Conservation (phyloP, 1,139 yeast species). For the Blastobotrys ciferrii region DNA sequence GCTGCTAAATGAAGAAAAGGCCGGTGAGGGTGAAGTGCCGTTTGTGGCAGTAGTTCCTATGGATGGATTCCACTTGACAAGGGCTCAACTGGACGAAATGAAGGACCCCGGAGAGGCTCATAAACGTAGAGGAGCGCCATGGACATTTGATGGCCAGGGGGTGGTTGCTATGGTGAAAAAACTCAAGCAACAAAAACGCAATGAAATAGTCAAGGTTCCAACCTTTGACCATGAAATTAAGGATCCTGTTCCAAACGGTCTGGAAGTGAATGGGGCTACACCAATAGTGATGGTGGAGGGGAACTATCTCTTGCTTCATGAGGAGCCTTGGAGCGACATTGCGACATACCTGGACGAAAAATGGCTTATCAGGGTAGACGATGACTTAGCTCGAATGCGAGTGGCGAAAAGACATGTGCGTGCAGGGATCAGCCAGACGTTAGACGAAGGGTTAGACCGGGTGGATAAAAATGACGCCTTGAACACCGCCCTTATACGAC, state of each 20-base stretch:
- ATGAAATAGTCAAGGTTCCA: slow-evolving; percentile 56
- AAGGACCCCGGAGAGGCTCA: slow-evolving; percentile 57
- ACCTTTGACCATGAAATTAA: slow-evolving; percentile 67
- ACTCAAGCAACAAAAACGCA: slow-evolving; percentile 21
- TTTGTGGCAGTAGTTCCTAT: slow-evolving; percentile 60
- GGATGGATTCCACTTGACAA: slow-evolving; percentile 77
- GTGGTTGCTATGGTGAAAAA: slow-evolving; percentile 40
- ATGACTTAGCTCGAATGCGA: slow-evolving; percentile 49
- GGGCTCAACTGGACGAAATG: slow-evolving; percentile 51
- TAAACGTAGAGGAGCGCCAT: slow-evolving; percentile 76
- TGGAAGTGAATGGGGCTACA: slow-evolving; percentile 41
- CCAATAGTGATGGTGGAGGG: slow-evolving; percentile 62
- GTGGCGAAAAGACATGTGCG: slow-evolving; percentile 68
- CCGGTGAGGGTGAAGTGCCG: not conserved
- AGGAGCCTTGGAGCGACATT: slow-evolving; percentile 39
- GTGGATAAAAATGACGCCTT: slow-evolving; percentile 67
- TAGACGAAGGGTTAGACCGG: slow-evolving; percentile 60
- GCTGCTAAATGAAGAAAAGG: slow-evolving; percentile 41
- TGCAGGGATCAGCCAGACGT: slow-evolving; percentile 59
- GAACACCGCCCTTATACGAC: slow-evolving; percentile 60
- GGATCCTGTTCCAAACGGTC: slow-evolving; percentile 61
- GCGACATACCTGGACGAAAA: slow-evolving; percentile 36
- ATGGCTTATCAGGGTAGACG: slow-evolving; percentile 45
- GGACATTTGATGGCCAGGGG: slow-evolving; percentile 67
- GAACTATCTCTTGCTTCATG: slow-evolving; percentile 37